Conservation (phyloP, 163 green algal genomes). For the Coccomyxa subellipsoidea region DNA sequence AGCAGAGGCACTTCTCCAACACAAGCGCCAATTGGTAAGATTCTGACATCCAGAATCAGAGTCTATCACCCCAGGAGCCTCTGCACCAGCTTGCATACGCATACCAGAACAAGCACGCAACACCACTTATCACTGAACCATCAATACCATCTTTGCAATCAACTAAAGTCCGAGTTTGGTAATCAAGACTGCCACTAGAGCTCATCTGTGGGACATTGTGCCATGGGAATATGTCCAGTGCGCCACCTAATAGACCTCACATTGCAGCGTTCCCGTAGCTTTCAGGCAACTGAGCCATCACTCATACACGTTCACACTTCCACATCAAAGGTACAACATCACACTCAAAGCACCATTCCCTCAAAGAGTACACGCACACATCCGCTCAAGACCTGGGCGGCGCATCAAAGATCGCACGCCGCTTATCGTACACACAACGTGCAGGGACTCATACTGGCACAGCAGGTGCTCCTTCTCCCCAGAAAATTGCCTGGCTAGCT, state of each 20-base stretch:
- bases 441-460: not conserved
- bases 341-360: not conserved
- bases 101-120: too few relatives aligned
- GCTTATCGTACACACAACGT: not conserved
- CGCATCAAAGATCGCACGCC: not conserved
- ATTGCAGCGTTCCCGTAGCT: not conserved
- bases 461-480: not conserved
- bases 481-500: not conserved
- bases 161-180: too few relatives aligned
- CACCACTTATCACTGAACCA: too few relatives aligned
- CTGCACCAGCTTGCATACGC: too few relatives aligned
- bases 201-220: not conserved
- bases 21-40: too few relatives aligned
- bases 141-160: too few relatives aligned
- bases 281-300: not conserved
- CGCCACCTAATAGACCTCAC: not conserved
- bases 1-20: too few relatives aligned
- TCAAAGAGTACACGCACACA: not conserved
- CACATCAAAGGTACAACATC: not conserved
- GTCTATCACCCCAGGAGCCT: too few relatives aligned
- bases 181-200: not conserved
- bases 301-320: not conserved
- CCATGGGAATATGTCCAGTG: not conserved
- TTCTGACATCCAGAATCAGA: too few relatives aligned
- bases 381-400: not conserved